These are phyloP conservation scores for Mortierella sp. DNA, from an alignment of 371 early-diverging fungal species.

Conservation along the genomic window DNA sequence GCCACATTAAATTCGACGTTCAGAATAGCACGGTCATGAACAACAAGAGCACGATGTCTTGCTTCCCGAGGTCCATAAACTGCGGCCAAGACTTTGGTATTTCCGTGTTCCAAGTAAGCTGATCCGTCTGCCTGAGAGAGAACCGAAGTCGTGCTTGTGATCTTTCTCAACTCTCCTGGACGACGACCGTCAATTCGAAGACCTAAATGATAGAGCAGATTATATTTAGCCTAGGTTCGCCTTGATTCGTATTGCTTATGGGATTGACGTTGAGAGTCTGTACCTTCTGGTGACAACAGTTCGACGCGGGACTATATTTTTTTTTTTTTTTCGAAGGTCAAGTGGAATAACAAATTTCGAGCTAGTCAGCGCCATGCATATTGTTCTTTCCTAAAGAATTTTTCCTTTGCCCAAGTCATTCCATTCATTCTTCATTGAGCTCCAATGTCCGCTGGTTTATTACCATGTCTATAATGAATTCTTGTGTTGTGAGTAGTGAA, in stretches of 20 bases:
- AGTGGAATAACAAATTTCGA: background rate
- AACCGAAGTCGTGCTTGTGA: slow-evolving; percentile 83
- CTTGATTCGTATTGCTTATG: background rate
- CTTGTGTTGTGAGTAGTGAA: background rate
- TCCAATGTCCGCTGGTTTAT: background rate
- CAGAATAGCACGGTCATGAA: slow-evolving; percentile 86
- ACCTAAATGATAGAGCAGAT: slow-evolving; percentile 58
- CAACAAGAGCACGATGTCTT: slow-evolving; percentile 66
- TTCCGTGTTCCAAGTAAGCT: slow-evolving; percentile 95
- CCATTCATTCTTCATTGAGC: background rate
- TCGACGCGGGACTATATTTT: slow-evolving; percentile 70
- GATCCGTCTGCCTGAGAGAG: slow-evolving; percentile 93
- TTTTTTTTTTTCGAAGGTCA: background rate
- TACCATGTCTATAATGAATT: slow-evolving; percentile 6
- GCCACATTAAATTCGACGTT: slow-evolving; percentile 93
- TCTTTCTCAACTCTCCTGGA: slow-evolving; percentile 89
- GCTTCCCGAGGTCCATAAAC: slow-evolving; percentile 97
- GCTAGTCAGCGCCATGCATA: background rate
- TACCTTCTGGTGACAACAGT: slow-evolving; percentile 77
- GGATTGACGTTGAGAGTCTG: background rate
- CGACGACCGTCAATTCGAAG: slow-evolving; percentile 96
- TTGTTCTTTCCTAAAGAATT: background rate
- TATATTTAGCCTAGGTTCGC: background rate
- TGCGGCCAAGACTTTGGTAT: slow-evolving; percentile 92
- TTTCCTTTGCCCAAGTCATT: background rate